A percentile compares a stretch with the other conserved stretches of the same genome.
Evolutionary conservation across 163 green algal genomes (phyloP).

Genomic region (Chlorella variabilis): DNA sequence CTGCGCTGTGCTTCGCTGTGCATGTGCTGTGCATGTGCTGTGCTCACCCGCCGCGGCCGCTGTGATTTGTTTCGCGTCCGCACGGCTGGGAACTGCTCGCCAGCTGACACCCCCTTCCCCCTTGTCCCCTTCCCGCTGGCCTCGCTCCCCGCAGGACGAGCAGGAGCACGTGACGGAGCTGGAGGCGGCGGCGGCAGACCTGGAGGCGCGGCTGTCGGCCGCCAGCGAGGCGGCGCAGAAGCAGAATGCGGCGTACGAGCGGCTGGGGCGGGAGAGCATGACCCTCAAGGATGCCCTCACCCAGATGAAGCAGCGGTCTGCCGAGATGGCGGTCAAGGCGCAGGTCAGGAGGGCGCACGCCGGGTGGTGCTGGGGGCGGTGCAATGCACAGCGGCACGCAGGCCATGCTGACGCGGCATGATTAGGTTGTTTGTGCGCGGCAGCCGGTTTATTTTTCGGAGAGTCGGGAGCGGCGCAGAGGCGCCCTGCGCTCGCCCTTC

Average conservation of each 20-base stretch:
- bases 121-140: background rate
- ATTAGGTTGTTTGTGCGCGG: no score
- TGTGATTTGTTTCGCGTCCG: no score
- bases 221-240: constrained; percentile 18
- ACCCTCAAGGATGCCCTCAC: constrained; percentile 50
- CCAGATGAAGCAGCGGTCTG: constrained; percentile 56
- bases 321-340: constrained; percentile 53
- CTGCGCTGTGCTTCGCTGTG: background rate
- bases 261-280: constrained; percentile 50
- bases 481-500: no score
- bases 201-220: constrained; percentile 28
- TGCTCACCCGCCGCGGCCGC: no score
- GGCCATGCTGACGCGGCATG: no score
- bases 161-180: constrained; percentile 30
- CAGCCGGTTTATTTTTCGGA: no score
- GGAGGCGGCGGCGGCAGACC: constrained; percentile 9
- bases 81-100: no score
- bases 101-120: no score
- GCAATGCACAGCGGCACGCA: no score
- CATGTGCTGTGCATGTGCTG: background rate
- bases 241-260: constrained; percentile 35
- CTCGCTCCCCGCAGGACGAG: constrained; percentile 13
- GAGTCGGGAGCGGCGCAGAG: no score
- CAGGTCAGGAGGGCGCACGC: background rate
- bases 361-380: no score